Percentiles rank a stretch among this genome's conserved stretches.
Evolutionary conservation across 2,329 filamentous ascomycete genomes (phyloP).

Genomic region (Rosellinia necatrix): DNA sequence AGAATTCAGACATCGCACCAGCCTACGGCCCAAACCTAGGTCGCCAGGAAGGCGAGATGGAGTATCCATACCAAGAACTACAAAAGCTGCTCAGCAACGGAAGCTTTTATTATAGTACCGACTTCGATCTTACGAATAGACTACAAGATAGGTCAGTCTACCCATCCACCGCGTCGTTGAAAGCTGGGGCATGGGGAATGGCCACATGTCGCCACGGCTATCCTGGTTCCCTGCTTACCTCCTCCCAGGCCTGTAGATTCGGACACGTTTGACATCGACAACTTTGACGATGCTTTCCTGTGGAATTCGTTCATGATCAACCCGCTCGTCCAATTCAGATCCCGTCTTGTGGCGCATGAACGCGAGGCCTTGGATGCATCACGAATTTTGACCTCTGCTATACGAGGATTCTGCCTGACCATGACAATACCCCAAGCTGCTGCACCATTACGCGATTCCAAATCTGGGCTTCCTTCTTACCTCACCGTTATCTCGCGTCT

Average conservation of each 20-base stretch:
- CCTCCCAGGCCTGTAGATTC: constrained; percentile 69
- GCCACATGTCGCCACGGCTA: constrained; percentile 13
- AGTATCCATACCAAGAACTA: constrained; percentile 88
- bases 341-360: constrained; percentile 75
- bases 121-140: constrained; percentile 94
- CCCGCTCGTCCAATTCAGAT: constrained; percentile 87
- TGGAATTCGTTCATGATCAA: constrained; percentile 99
- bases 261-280: constrained; percentile 85
- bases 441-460: constrained; percentile 69
- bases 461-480: constrained; percentile 76
- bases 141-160: constrained; percentile 76
- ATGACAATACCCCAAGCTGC: constrained; percentile 80
- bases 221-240: constrained; percentile 23
- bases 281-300: constrained; percentile 87
- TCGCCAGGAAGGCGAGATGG: constrained; percentile 70
- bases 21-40: constrained; percentile 59
- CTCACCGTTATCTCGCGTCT: constrained; percentile 90
- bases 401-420: constrained; percentile 88
- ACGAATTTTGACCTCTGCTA: constrained; percentile 87
- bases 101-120: constrained; percentile 97
- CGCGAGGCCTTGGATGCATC: constrained; percentile 82
- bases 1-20: constrained; percentile 52
- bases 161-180: neutral
- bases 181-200: constrained; percentile 1
- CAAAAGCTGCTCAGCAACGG: constrained; percentile 92